Percentiles rank a stretch among this genome's conserved stretches.
Evolutionary conservation across 2,329 filamentous ascomycete genomes (phyloP).

Genomic region (Calonectria leucothoes): DNA sequence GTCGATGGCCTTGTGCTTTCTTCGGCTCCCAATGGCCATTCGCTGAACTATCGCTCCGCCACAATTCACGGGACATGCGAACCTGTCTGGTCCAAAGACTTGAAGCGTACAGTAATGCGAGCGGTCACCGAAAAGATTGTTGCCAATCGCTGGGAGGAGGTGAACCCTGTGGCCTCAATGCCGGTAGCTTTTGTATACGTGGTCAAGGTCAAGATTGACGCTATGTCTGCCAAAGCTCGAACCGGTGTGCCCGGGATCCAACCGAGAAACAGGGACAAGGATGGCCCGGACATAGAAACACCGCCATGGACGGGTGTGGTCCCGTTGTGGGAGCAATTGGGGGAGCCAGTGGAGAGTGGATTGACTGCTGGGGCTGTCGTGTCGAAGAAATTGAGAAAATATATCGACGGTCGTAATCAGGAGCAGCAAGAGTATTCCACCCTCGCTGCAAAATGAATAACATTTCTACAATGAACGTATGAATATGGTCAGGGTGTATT

Average conservation of each 20-base stretch:
- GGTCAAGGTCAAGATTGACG: background rate
- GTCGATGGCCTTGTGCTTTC: background rate
- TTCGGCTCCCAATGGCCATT: background rate
- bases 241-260: background rate
- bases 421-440: background rate
- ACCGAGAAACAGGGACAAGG: background rate
- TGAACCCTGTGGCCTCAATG: background rate
- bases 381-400: background rate
- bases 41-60: background rate
- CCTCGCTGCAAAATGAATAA: background rate
- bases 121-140: background rate
- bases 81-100: background rate
- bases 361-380: background rate
- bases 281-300: background rate
- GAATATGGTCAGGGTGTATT: too few species aligned
- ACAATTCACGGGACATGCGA: background rate
- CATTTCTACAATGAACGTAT: too few species aligned
- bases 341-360: background rate
- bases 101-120: background rate
- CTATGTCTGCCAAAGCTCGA: background rate
- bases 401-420: background rate
- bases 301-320: background rate
- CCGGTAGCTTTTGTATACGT: background rate
- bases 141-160: background rate
- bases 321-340: background rate